These are phyloP conservation scores for Boletus pseudo-olivaceus DNA, from an alignment of 768 basidiomycete genomes.

Conservation along the genomic window DNA sequence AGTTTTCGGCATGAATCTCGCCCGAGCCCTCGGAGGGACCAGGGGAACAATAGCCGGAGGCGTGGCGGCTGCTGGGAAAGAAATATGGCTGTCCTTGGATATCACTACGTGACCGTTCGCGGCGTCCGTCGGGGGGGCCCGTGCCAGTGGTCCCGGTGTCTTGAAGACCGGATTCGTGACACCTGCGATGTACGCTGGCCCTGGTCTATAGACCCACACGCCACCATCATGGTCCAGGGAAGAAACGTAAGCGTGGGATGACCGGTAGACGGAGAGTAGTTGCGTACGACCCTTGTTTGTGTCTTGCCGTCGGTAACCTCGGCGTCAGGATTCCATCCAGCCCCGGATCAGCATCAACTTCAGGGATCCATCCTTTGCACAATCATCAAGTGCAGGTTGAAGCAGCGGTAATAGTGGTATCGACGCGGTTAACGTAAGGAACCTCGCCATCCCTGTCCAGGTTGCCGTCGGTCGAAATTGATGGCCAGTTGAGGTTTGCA, in stretches of 20 bases:
- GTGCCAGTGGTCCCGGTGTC: constrained; percentile 54
- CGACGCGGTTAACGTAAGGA: constrained; percentile 69
- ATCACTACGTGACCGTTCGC: constrained; percentile 83
- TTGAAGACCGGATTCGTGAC: constrained; percentile 98
- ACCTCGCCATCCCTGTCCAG: constrained; percentile 65
- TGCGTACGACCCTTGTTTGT: constrained; percentile 73
- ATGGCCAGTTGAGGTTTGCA: constrained; percentile 79
- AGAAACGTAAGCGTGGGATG: constrained; percentile 85
- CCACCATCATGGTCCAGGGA: constrained; percentile 38
- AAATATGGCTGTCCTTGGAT: constrained; percentile 74
- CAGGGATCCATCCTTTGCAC: constrained; percentile 73
- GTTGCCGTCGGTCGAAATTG: constrained; percentile 65
- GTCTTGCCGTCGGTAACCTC: constrained; percentile 63
- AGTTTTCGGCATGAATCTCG: constrained; percentile 58
- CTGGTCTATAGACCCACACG: constrained; percentile 51
- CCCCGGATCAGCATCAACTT: constrained; percentile 66
- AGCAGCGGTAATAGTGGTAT: constrained; percentile 46
- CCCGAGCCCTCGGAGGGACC: constrained; percentile 54
- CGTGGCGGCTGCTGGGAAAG: constrained; percentile 45
- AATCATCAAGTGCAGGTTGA: constrained; percentile 76
- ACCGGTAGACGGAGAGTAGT: constrained; percentile 79
- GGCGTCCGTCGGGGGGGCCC: constrained; percentile 94
- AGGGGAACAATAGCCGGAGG: constrained; percentile 43
- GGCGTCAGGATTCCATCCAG: constrained; percentile 85
- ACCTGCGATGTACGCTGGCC: constrained; percentile 96